Percentiles rank a stretch among this genome's conserved stretches.
Conservation (phyloP, 2,329 filamentous ascomycete genomes). For the Beauveria rudraprayagi region DNA sequence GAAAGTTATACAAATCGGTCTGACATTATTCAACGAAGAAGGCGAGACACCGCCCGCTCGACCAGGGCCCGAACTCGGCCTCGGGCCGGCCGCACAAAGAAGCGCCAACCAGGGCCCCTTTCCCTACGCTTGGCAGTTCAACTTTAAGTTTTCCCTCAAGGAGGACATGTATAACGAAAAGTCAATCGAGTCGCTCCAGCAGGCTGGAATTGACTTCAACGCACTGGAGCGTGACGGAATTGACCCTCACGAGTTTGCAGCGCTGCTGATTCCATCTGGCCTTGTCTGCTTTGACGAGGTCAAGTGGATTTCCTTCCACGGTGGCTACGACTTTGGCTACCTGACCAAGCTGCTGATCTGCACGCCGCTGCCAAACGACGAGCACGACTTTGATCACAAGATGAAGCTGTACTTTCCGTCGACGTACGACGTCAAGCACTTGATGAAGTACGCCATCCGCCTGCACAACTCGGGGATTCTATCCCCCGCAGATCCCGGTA, state of each 20-base stretch:
- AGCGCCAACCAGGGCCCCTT: constrained; percentile 43
- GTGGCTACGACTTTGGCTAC: constrained; percentile 96
- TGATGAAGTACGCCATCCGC: constrained; percentile 82
- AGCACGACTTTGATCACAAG: constrained; percentile 78
- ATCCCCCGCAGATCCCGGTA: constrained; percentile 55
- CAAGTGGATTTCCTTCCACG: constrained; percentile 96
- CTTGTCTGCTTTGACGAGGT: constrained; percentile 82
- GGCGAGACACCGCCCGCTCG: constrained; percentile 77
- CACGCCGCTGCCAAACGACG: constrained; percentile 76
- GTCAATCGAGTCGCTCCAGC: constrained; percentile 83
- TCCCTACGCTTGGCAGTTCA: constrained; percentile 97
- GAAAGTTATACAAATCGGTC: constrained; percentile 93
- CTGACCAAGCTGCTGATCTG: constrained; percentile 88
- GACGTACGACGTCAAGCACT: constrained; percentile 92
- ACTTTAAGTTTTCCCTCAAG: constrained; percentile 92
- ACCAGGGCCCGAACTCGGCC: constrained; percentile 40
- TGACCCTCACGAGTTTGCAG: constrained; percentile 79
- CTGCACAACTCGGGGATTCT: constrained; percentile 56
- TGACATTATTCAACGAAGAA: constrained; percentile 86
- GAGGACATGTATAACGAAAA: constrained; percentile 97
- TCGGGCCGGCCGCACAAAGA: constrained; percentile 29
- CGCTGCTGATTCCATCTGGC: constrained; percentile 84
- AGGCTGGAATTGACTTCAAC: constrained; percentile 87
- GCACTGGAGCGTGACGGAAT: constrained; percentile 83
- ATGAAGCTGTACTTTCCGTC: constrained; percentile 91